phyloP scores from a whole-genome alignment of 2,329 filamentous ascomycete species.

The Coccinonectria pachysandricola region DNA sequence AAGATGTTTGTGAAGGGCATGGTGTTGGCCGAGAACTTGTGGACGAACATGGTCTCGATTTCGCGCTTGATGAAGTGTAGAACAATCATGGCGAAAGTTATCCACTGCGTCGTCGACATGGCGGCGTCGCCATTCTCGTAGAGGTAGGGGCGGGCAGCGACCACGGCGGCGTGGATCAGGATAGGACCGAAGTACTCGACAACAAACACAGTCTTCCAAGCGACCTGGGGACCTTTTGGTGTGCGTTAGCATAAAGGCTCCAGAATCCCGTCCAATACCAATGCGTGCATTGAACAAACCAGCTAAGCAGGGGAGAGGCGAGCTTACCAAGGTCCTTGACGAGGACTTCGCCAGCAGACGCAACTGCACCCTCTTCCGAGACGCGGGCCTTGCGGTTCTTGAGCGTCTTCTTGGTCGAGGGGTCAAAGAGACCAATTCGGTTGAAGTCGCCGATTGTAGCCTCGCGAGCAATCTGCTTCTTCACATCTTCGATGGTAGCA shows the following conservation, averaged over 20 bases:
- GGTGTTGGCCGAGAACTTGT: slow-evolving; percentile 88
- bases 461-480: slow-evolving; percentile 42
- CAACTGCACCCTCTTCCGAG: slow-evolving; percentile 36
- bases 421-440: slow-evolving; percentile 52
- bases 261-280: too few species aligned
- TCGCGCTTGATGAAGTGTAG: slow-evolving; percentile 93
- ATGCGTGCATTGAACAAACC: too few species aligned
- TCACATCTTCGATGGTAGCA: slow-evolving; percentile 51
- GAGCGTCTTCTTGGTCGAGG: slow-evolving; percentile 49
- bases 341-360: slow-evolving; percentile 50
- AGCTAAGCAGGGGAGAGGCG: too few species aligned
- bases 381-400: slow-evolving; percentile 50
- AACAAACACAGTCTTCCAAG: slow-evolving; percentile 88
- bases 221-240: slow-evolving; percentile 68
- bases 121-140: slow-evolving; percentile 34
- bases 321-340: slow-evolving; percentile 84
- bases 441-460: slow-evolving; percentile 45
- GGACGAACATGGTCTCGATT: slow-evolving; percentile 84
- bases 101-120: slow-evolving; percentile 58
- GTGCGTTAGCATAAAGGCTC: too few species aligned
- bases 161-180: slow-evolving; percentile 68
- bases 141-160: slow-evolving; percentile 60
- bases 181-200: slow-evolving; percentile 92
- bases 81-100: slow-evolving; percentile 63
- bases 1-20: slow-evolving; percentile 89